Conservation (phyloP, 1,139 yeast genomes). For the Geotrichum fermentans region DNA sequence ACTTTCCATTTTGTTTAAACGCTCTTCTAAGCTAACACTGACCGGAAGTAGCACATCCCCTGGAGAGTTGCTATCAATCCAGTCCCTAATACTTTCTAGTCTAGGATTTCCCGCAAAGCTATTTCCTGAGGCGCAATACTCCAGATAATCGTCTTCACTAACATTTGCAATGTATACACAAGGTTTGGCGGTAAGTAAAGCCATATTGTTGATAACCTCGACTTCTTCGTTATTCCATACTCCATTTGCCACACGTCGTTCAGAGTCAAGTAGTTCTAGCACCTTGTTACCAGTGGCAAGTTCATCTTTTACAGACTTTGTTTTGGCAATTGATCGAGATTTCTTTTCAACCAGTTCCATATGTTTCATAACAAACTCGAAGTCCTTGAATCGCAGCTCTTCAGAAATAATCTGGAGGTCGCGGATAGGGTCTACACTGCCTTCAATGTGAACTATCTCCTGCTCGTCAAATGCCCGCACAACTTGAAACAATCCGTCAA, state of each 20-base stretch:
- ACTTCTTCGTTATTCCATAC: slow-evolving; percentile 85
- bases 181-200: slow-evolving; percentile 81
- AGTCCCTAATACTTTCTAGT: slow-evolving; percentile 59
- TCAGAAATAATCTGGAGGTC: slow-evolving; percentile 84
- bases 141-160: slow-evolving; percentile 85
- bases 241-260: slow-evolving; percentile 84
- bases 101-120: slow-evolving; percentile 7
- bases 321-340: slow-evolving; percentile 37
- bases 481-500: slow-evolving; percentile 92
- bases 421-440: slow-evolving; percentile 86
- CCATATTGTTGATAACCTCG: slow-evolving; percentile 82
- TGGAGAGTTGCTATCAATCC: slow-evolving; percentile 82
- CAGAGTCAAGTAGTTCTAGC: slow-evolving; percentile 67
- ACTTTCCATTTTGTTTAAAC: slow-evolving; percentile 66
- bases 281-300: slow-evolving; percentile 69
- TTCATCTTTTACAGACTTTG: slow-evolving; percentile 87
- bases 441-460: slow-evolving; percentile 89
- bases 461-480: slow-evolving; percentile 94
- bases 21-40: slow-evolving; percentile 81
- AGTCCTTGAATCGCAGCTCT: slow-evolving; percentile 88
- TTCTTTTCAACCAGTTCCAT: slow-evolving; percentile 65
- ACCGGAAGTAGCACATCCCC: slow-evolving; percentile 84
- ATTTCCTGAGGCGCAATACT: slow-evolving; percentile 4
- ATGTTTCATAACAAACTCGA: slow-evolving; percentile 83
- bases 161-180: slow-evolving; percentile 83